Conservation (phyloP, 2,329 filamentous ascomycete species). For the Pyrenochaeta sp. region DNA sequence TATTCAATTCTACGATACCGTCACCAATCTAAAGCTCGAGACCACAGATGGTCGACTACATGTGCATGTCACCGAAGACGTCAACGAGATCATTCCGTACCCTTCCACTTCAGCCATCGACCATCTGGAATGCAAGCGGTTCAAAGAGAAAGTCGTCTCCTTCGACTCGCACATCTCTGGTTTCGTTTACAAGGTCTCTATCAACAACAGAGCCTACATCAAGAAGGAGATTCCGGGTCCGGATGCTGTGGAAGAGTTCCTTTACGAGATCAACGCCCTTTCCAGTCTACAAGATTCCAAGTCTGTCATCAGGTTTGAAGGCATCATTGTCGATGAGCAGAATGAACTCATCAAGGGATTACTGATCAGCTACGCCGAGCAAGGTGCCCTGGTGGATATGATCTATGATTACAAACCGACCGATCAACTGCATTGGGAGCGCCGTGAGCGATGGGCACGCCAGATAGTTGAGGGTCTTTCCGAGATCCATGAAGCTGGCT, state of each 20-base stretch:
- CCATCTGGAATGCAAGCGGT: conserved; percentile 68
- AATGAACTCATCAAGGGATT: conserved; percentile 82
- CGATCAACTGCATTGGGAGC: conserved; percentile 68
- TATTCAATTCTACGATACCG: conserved; percentile 94
- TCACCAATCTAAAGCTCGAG: conserved; percentile 93
- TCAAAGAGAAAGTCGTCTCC: conserved; percentile 76
- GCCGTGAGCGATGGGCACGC: conserved; percentile 84
- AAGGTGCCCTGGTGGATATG: conserved; percentile 88
- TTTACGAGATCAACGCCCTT: conserved; percentile 98
- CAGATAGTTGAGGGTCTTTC: conserved; percentile 90
- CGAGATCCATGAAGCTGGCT: conserved; percentile 94
- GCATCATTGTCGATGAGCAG: conserved; percentile 83
- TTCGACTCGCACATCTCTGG: conserved; percentile 96
- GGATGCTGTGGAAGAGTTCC: conserved; percentile 93
- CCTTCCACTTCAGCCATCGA: conserved; percentile 76
- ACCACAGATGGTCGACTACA: conserved; percentile 88
- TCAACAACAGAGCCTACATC: conserved; percentile 77
- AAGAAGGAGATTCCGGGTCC: conserved; percentile 98
- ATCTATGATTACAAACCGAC: conserved; percentile 78
- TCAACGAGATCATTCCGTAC: conserved; percentile 92
- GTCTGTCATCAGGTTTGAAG: conserved; percentile 86
- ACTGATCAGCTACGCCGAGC: conserved; percentile 85
- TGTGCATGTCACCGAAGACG: conserved; percentile 97
- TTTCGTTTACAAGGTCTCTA: conserved; percentile 92
- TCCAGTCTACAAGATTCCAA: conserved; percentile 75